A percentile compares a stretch with the other conserved stretches of the same genome.
Conservation (phyloP, 2,329 filamentous ascomycete genomes). For the Cytospora schulzeri region DNA sequence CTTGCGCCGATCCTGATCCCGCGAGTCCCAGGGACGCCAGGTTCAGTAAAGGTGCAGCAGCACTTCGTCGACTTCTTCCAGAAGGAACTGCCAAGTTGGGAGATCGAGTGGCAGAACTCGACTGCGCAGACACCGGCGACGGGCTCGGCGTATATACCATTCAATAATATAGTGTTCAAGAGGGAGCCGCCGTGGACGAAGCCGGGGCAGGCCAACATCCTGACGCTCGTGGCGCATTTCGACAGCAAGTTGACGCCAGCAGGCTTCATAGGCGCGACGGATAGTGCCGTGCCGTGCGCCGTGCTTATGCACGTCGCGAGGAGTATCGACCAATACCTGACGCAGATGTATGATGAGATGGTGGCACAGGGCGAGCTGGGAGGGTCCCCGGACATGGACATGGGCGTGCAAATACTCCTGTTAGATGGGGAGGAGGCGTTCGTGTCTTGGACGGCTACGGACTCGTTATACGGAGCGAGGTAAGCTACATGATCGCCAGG, state of each 20-base stretch:
- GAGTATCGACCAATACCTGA: conserved; percentile 77
- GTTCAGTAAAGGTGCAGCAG: conserved; percentile 69
- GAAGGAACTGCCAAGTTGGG: conserved; percentile 75
- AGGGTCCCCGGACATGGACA: conserved; percentile 68
- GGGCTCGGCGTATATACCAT: conserved; percentile 71
- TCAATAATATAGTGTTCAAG: conserved; percentile 82
- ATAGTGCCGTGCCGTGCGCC: conserved; percentile 92
- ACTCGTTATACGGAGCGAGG: conserved; percentile 89
- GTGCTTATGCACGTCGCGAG: conserved; percentile 86
- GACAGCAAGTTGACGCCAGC: conserved; percentile 79
- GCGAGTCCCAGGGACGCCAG: conserved; percentile 84
- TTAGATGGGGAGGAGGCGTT: conserved; percentile 97
- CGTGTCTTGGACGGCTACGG: conserved; percentile 72
- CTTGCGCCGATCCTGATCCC: conserved; percentile 85
- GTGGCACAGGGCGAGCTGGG: conserved; percentile 56
- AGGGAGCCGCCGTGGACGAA: conserved; percentile 84
- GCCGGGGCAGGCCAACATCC: conserved; percentile 72
- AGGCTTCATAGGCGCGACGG: conserved; percentile 91
- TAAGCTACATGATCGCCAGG: conserved; percentile 39
- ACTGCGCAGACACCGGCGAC: conserved; percentile 79
- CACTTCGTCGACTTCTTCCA: conserved; percentile 87
- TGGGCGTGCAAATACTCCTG: conserved; percentile 85
- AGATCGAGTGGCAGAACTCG: conserved; percentile 84
- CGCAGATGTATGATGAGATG: conserved; percentile 79
- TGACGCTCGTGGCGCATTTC: conserved; percentile 92